Percentiles rank a stretch among this genome's conserved stretches.
phyloP scores from a whole-genome alignment of 2,329 filamentous ascomycete genomes.

The Kalaharituber pfeilii region DNA sequence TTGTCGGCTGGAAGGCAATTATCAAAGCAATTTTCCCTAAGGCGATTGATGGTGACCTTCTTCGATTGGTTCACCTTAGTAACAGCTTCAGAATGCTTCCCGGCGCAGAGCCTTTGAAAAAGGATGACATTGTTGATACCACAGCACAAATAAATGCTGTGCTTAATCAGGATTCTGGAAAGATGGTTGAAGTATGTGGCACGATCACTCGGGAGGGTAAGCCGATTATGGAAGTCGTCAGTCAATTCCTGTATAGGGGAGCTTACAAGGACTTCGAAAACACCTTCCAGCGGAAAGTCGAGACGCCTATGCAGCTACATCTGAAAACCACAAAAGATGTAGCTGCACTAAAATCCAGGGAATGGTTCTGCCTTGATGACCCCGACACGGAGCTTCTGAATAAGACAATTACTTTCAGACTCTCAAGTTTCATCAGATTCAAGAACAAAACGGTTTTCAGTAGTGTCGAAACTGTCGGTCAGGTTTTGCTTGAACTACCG shows the following conservation, averaged over 20 bases:
- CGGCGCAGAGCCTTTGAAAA: slow-evolving; percentile 84
- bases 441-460: slow-evolving; percentile 90
- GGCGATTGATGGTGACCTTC: slow-evolving; percentile 83
- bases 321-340: slow-evolving; percentile 78
- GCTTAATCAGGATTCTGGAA: slow-evolving; percentile 93
- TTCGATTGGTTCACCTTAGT: slow-evolving; percentile 91
- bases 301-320: slow-evolving; percentile 87
- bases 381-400: slow-evolving; percentile 72
- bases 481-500: slow-evolving; percentile 83
- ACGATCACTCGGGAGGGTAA: slow-evolving; percentile 72
- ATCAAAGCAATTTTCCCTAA: slow-evolving; percentile 98
- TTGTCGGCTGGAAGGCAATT: slow-evolving; percentile 98
- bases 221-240: slow-evolving; percentile 95
- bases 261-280: slow-evolving; percentile 88
- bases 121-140: slow-evolving; percentile 80
- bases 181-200: slow-evolving; percentile 99
- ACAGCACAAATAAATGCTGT: slow-evolving; percentile 94
- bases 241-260: slow-evolving; percentile 92
- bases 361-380: slow-evolving; percentile 87
- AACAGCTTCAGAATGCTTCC: slow-evolving; percentile 98
- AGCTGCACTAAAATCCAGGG: slow-evolving; percentile 83
- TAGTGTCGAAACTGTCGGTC: slow-evolving; percentile 75
- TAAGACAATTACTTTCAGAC: slow-evolving; percentile 88
- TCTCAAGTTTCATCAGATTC: slow-evolving; percentile 79
- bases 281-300: slow-evolving; percentile 94